phyloP scores from a whole-genome alignment of 2,329 filamentous ascomycete genomes.

The Pseudogymnoascus sp. region DNA sequence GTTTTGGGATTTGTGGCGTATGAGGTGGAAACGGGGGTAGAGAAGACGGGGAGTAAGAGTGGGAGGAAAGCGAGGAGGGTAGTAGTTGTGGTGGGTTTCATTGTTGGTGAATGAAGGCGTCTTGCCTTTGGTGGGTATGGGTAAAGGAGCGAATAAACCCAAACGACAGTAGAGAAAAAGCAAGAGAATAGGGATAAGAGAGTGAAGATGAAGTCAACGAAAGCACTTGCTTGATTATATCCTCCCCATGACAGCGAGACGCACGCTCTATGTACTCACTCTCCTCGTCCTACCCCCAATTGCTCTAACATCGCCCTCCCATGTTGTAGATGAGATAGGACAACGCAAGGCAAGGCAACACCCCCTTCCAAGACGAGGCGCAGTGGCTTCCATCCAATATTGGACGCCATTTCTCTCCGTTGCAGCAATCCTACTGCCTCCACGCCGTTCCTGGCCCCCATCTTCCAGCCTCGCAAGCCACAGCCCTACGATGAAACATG shows the following conservation, averaged over 20 bases:
- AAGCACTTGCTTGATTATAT: slow-evolving; percentile 2
- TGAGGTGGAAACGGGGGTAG: not conserved
- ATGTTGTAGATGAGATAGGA: not conserved
- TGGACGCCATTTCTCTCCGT: not conserved
- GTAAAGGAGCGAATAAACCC: not conserved
- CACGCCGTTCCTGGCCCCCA: not conserved
- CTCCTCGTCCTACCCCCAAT: not conserved
- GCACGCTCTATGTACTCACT: not conserved
- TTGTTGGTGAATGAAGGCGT: not conserved
- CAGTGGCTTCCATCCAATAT: not conserved
- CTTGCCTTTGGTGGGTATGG: not conserved
- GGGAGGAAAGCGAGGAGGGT: not conserved
- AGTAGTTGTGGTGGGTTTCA: not conserved
- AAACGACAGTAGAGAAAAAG: not conserved
- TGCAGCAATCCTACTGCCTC: not conserved
- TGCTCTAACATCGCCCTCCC: not conserved
- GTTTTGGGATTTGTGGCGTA: not conserved
- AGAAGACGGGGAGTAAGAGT: not conserved
- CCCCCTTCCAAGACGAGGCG: not conserved
- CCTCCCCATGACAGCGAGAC: not conserved
- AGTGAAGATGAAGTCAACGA: not conserved
- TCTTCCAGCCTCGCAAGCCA: not conserved
- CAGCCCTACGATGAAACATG: not conserved
- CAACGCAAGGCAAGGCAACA: not conserved
- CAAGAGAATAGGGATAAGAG: not conserved